Conservation (phyloP, 805 yeast genomes). For the Myxozyma udenii region DNA sequence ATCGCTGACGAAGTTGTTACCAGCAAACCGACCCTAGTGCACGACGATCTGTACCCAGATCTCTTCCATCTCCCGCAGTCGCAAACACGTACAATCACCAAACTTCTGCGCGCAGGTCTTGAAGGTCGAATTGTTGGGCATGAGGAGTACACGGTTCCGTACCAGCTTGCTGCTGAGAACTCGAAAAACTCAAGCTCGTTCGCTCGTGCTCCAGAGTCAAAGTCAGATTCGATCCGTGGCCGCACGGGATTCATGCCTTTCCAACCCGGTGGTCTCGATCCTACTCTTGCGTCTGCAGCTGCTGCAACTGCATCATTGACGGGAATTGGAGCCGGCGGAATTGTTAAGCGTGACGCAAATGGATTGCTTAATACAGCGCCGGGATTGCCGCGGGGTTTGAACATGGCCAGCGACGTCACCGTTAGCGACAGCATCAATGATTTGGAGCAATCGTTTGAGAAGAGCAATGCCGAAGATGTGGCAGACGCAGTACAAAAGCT, state of each 20-base stretch:
- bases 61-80: conserved; percentile 59
- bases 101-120: conserved; percentile 73
- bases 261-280: conserved; percentile 81
- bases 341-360: conserved; percentile 59
- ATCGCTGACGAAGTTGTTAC: neutral
- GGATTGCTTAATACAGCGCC: conserved; percentile 84
- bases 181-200: conserved; percentile 71
- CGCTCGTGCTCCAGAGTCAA: conserved; percentile 54
- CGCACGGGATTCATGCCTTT: conserved; percentile 77
- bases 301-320: conserved; percentile 28
- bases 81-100: conserved; percentile 59
- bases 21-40: conserved; percentile 34
- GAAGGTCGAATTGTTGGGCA: conserved; percentile 63
- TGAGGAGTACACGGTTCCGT: conserved; percentile 56
- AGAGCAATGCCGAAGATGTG: neutral
- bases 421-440: conserved; percentile 20
- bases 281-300: conserved; percentile 31
- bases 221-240: conserved; percentile 65
- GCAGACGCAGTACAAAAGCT: neutral
- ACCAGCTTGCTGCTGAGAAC: conserved; percentile 47
- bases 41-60: conserved; percentile 43
- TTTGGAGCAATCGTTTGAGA: conserved; percentile 25
- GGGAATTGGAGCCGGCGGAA: conserved; percentile 31
- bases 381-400: conserved; percentile 73
- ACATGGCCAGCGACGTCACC: conserved; percentile 24